Percentiles rank a stretch among this genome's conserved stretches.
Evolutionary conservation across 768 basidiomycete species (phyloP).

Genomic region (Pleurotus citrinopileatus): DNA sequence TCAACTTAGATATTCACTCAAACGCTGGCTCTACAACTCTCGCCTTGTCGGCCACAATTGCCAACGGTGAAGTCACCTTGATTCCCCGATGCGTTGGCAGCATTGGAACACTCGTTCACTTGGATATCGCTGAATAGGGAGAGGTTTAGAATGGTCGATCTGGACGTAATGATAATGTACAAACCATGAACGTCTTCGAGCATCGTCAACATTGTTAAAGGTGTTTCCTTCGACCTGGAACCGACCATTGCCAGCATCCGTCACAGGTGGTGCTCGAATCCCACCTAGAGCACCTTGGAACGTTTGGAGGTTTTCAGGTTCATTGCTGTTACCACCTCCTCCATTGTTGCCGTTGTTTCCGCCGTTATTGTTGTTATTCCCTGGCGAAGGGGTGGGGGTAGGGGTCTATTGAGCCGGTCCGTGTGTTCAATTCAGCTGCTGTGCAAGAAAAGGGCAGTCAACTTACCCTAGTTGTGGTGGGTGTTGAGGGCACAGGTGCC

Average conservation of each 20-base stretch:
- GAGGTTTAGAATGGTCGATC: not conserved
- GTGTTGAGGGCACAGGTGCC: slow-evolving; percentile 5
- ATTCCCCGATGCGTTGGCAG: slow-evolving; percentile 50
- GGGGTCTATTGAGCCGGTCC: slow-evolving; percentile 9
- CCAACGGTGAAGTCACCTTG: slow-evolving; percentile 43
- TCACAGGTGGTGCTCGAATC: slow-evolving; percentile 44
- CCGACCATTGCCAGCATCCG: slow-evolving; percentile 33
- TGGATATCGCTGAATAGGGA: slow-evolving; percentile 43
- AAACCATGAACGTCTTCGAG: slow-evolving; percentile 47
- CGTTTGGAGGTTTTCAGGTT: slow-evolving; percentile 39
- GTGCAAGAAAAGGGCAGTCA: not conserved
- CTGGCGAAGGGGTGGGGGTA: slow-evolving; percentile 14
- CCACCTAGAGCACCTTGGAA: slow-evolving; percentile 49
- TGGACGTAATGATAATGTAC: slow-evolving; percentile 7
- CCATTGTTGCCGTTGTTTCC: slow-evolving; percentile 13
- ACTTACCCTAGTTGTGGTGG: slow-evolving; percentile 13
- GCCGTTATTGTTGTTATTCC: slow-evolving; percentile 3
- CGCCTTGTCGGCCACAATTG: slow-evolving; percentile 44
- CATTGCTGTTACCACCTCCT: not conserved
- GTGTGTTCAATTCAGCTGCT: too few relatives aligned
- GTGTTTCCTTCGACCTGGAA: slow-evolving; percentile 49
- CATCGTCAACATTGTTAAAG: slow-evolving; percentile 44
- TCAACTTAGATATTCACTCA: not conserved
- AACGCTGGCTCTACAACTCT: slow-evolving; percentile 32
- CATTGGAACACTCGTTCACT: slow-evolving; percentile 57